Conservation (phyloP, 805 yeast species). For the Candida odintsovae region DNA sequence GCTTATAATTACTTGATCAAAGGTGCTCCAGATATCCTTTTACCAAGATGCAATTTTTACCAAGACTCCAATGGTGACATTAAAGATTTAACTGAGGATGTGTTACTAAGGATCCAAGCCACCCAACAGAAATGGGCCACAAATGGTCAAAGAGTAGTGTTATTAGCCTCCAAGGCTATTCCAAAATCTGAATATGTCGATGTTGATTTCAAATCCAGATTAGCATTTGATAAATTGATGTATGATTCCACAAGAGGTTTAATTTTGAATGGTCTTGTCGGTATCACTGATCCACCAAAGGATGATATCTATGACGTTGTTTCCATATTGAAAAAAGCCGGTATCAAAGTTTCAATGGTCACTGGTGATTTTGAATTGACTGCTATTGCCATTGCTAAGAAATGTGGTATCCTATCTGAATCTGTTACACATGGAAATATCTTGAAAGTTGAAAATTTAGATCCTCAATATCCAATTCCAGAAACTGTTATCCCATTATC, state of each 20-base stretch:
- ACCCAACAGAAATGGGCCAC: constrained; percentile 31
- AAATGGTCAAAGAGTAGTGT: constrained; percentile 35
- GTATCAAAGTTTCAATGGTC: constrained; percentile 37
- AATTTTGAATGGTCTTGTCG: constrained; percentile 33
- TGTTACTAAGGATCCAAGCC: constrained; percentile 13
- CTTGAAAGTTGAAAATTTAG: constrained; percentile 18
- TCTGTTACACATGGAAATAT: constrained; percentile 10
- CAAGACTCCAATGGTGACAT: constrained; percentile 13
- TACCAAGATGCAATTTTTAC: constrained; percentile 26
- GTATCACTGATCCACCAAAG: constrained; percentile 40
- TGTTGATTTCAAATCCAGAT: constrained; percentile 7
- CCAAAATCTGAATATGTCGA: constrained; percentile 5
- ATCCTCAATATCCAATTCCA: constrained; percentile 6
- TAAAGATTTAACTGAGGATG: constrained; percentile 4
- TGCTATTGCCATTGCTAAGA: constrained; percentile 43
- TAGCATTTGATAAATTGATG: constrained; percentile 10
- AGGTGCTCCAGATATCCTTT: constrained; percentile 42
- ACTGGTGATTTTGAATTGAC: constrained; percentile 52
- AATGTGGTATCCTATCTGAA: constrained; percentile 30
- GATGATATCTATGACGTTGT: constrained; percentile 30
- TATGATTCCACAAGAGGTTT: constrained; percentile 14
- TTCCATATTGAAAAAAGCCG: constrained; percentile 30
- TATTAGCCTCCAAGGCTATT: constrained; percentile 29
- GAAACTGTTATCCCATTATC: constrained; percentile 6
- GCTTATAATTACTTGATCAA: constrained; percentile 25